phyloP scores from a whole-genome alignment of 305 asterid species.

The Solanum hybrid region DNA sequence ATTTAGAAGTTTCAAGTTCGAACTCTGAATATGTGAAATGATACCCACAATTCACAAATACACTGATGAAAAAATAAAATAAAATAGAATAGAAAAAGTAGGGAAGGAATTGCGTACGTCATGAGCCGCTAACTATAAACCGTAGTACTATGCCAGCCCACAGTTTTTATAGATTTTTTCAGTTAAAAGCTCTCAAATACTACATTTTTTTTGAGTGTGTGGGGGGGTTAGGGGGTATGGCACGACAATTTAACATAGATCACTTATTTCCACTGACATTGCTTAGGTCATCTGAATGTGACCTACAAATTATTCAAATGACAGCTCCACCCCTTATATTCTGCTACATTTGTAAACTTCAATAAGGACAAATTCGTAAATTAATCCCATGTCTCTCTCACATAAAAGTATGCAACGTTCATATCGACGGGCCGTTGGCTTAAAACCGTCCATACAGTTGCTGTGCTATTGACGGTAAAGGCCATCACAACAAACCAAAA shows the following conservation, averaged over 20 bases:
- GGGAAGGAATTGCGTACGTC: background rate
- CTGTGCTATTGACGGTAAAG: conserved; percentile 13
- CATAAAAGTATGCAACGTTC: conserved; percentile 32
- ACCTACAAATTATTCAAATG: background rate
- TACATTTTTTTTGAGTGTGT: too few species aligned
- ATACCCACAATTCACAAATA: too few species aligned
- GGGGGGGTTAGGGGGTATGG: conserved; percentile 14
- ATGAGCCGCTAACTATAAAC: background rate
- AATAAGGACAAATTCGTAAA: background rate
- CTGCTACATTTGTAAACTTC: background rate
- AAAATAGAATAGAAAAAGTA: too few species aligned
- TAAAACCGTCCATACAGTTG: conserved; percentile 21
- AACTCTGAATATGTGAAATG: too few species aligned
- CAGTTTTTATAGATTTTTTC: conserved; percentile 1
- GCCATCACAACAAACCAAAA: background rate
- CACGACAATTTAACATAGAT: conserved; percentile 45
- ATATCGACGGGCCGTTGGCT: conserved; percentile 23
- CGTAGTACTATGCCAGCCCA: background rate
- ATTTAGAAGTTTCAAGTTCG: too few species aligned
- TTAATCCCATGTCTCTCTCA: background rate
- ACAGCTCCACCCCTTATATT: background rate
- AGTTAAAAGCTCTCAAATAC: background rate
- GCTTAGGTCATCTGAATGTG: conserved; percentile 14
- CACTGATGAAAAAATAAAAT: too few species aligned
- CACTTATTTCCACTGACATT: conserved; percentile 33